Evolutionary conservation across 192 early-diverging fungal species (phyloP), one percentile per base, ranked within the genome.

Genomic region (Phlyctochytrium arcticum): DNA sequence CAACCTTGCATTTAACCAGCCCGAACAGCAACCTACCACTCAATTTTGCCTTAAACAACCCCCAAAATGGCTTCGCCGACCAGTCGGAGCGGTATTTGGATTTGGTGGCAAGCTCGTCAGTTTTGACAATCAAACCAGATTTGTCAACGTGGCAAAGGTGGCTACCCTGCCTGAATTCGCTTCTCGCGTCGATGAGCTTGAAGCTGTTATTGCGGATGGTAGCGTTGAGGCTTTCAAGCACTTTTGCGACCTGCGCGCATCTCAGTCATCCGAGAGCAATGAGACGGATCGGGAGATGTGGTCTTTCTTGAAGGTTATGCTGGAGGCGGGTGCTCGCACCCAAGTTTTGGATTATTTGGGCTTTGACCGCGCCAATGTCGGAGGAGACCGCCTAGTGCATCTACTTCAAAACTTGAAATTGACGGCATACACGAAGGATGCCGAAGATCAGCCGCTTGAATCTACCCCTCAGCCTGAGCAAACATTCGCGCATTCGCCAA

Each of bases 41-140:
- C 10, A 36, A 15, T 82, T 81, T 57, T 42, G 27, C 15, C 67
- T 81, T 19, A 69, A 63, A 8, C 83, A 89, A 36, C 90, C 97
- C 46, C 96, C 96, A 57, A 95, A 94, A 74, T 99, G 96, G 96
- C 81, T 96, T 26, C 85, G 89, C 23, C 78, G 93, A 2, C 95
- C 94, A 21, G 87, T 88, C 0, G 93, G 93, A 12, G 91, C 84
- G 1, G 75, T 85, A 1, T 99, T 91, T 81, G 89, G 90, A 4
- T 98, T 94, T 66, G 95, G 95, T 63, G 91, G 92, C 32, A 88
- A 93, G 70, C 79, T 98, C 12, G 89, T 91, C 19, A 74, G 71
- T 49, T 95, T 97, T 68, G 76, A 81, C 55, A 78, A 80, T 17
- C 29, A 47, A 23, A 57, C 29, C 56, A 54, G 48, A 29, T 17